Conservation (phyloP, 306 rosid genomes). For the Luffa acutangula region DNA sequence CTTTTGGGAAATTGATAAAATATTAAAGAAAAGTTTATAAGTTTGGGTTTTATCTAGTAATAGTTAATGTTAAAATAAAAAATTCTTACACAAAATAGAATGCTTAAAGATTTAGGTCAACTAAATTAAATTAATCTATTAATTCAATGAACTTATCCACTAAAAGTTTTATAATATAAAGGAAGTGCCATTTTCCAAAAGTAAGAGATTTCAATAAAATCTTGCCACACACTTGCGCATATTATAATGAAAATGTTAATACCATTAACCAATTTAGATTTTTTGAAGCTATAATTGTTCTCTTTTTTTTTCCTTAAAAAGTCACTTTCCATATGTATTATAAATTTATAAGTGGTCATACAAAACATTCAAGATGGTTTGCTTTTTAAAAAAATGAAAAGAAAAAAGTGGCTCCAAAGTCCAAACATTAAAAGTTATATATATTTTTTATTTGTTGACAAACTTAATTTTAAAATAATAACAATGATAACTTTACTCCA, state of each 20-base stretch:
- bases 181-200: background rate
- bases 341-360: background rate
- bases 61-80: background rate
- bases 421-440: background rate
- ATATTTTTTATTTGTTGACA: background rate
- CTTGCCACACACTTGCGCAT: background rate
- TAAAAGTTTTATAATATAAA: background rate
- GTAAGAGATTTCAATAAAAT: background rate
- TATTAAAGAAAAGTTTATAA: background rate
- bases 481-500: background rate
- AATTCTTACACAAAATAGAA: background rate
- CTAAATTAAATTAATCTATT: background rate
- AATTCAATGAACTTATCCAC: background rate
- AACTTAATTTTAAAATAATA: background rate
- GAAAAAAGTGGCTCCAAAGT: background rate
- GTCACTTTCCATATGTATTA: background rate
- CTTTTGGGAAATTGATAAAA: background rate
- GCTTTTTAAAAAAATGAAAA: background rate
- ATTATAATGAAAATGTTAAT: background rate
- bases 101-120: background rate
- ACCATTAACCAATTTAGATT: background rate
- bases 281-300: background rate
- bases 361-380: background rate
- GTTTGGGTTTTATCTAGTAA: background rate
- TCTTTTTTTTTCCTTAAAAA: background rate